Percentiles rank a stretch among this genome's conserved stretches.
Evolutionary conservation across 2,329 filamentous ascomycete species (phyloP).

Genomic region (Diaporthe ilicicola): DNA sequence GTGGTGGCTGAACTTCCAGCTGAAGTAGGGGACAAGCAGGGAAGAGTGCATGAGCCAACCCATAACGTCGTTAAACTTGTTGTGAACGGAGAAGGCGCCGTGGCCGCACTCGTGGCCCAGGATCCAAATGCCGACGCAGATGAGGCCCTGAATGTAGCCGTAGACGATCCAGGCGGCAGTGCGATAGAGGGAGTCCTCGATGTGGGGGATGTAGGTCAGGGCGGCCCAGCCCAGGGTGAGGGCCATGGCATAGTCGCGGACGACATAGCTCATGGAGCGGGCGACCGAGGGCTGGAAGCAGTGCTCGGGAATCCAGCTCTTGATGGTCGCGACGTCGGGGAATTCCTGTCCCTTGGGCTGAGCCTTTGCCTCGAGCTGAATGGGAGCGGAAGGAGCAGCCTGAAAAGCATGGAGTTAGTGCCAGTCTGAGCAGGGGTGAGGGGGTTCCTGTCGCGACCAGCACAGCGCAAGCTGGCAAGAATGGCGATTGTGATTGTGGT

Average conservation of each 20-base stretch:
- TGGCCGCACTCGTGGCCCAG: constrained; percentile 77
- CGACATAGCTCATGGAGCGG: constrained; percentile 63
- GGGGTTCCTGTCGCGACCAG: background rate
- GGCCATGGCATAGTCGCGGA: constrained; percentile 63
- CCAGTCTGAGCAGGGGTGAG: background rate
- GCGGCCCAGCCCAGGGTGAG: constrained; percentile 58
- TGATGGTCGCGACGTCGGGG: constrained; percentile 58
- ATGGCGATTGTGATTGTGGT: background rate
- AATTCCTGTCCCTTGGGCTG: constrained; percentile 39
- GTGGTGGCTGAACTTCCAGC: constrained; percentile 75
- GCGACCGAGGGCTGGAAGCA: constrained; percentile 66
- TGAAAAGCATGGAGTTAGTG: background rate
- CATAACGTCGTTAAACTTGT: constrained; percentile 65
- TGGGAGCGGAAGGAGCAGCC: constrained; percentile 18
- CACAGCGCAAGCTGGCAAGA: background rate
- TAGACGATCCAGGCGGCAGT: constrained; percentile 64
- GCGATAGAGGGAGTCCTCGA: constrained; percentile 55
- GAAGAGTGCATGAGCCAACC: constrained; percentile 73
- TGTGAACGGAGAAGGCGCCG: constrained; percentile 69
- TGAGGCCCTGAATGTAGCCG: constrained; percentile 69
- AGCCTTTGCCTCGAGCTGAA: constrained; percentile 23
- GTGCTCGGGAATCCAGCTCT: constrained; percentile 65
- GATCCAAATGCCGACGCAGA: constrained; percentile 76
- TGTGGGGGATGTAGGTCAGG: constrained; percentile 61
- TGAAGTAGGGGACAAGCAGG: constrained; percentile 75